A percentile compares a stretch with the other conserved stretches of the same genome.
Conservation (phyloP, 1,139 yeast species). For the Geotrichum fermentans region DNA sequence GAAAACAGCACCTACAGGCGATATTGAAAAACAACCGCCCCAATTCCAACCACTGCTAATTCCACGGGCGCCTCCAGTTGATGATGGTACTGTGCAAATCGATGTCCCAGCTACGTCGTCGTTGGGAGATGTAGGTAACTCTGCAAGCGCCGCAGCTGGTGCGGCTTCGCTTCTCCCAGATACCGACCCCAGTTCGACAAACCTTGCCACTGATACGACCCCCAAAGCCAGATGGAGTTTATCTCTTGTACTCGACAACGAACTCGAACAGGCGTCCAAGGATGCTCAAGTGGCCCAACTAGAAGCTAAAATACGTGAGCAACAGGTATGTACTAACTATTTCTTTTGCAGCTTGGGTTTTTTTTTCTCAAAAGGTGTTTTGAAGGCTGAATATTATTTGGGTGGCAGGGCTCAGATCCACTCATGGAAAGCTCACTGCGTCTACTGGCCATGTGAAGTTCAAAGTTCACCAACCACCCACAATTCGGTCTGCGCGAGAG, state of each 20-base stretch:
- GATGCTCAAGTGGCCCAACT: background rate
- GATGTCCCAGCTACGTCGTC: background rate
- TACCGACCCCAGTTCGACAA: background rate
- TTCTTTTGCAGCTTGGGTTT: background rate
- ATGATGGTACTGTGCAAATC: background rate
- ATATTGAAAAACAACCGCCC: too few relatives aligned
- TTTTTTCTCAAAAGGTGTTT: background rate
- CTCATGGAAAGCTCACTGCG: background rate
- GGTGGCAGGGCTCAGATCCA: background rate
- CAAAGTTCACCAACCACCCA: background rate
- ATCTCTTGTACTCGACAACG: conserved; percentile 9
- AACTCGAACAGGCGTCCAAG: conserved; percentile 12
- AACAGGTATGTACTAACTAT: conserved; percentile 1
- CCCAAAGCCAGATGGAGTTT: conserved; percentile 4
- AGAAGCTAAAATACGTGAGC: background rate
- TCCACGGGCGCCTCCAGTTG: background rate
- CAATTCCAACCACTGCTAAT: background rate
- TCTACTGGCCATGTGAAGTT: background rate
- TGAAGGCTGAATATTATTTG: background rate
- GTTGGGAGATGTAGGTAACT: background rate
- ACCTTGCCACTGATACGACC: background rate
- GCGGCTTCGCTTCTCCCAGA: background rate
- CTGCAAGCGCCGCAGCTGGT: background rate
- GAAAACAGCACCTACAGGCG: conserved; percentile 2
- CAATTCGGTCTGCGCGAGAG: too few relatives aligned